Base-by-base conservation (phyloP, 1,139 yeast species). In the Sugiyamaella pinicola region DNA sequence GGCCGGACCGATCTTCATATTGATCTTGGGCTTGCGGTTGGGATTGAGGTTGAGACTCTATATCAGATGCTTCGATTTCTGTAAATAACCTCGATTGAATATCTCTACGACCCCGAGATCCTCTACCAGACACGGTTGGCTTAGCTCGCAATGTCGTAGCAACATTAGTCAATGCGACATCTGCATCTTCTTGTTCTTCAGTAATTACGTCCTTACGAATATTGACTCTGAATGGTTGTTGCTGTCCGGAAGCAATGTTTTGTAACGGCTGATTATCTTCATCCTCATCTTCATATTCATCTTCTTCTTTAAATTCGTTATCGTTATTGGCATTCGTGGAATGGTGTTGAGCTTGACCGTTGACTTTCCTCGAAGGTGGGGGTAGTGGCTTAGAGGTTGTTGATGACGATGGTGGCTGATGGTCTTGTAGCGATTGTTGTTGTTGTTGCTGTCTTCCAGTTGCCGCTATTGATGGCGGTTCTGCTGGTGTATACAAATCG, bases 361-460 rank as follows among this genome's bases (percentile, higher is more conserved):
- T 61, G 13, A 67, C 58, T 66, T 82, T 84, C 71, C 90, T 79
- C 0, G 90, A 76, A n/a, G 86, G 84, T 17, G 91, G 91, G n/a
- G 87, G 87, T 8, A 83, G 81, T 1, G 85, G 85, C 45, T 57
- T 31, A 77, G 74, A 28, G 4, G 17, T 22, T 35, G 44, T 7
- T 4, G 39, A 31, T 8, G 24, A n/a, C 10, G 26, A 12, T 19
- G 24, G 47, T 7, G 33, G 47, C 28, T 43, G 47, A 28, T 42
- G 46, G 18, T 28, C 34, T 40, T 24, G 26, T 3, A 13, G 41
- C 21, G 18, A 41, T 29, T 15, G 42, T 29, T 28, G 51, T 24
- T 38, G 22, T 5, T 24, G 35, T 17, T 24, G 47, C 22, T 17
- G 45, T 17, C 17, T 42, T 10, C 47, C 15, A 19, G 34, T 26